Evolutionary conservation across 169 alveolate species (phyloP), one percentile per base, ranked within the genome.

Genomic region (Plasmodium sp.): DNA sequence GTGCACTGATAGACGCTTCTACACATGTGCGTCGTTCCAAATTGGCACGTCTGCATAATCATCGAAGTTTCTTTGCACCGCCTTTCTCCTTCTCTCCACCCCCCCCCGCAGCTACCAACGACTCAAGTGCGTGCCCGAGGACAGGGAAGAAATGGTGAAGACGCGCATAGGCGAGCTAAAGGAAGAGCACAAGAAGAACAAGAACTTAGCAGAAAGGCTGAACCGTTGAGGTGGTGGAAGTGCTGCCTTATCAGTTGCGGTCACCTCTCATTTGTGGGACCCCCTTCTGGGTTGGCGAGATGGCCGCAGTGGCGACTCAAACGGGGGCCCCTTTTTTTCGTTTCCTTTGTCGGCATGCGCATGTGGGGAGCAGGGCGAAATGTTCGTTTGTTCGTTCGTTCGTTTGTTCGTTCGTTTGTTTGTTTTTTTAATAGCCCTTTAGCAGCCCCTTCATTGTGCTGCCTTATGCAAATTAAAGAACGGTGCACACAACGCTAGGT

Each of bases 101-200:
- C 5, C 48, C 22, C 45, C 3, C 14, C 33, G 43, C 81, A 96
- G 97, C 93, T 96, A 96, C 84, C 95, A 80, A 22, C 43, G 95
- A n/a, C 56, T 96, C 93, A 95, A 92, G 43, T 73, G 94, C 33
- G 83, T 96, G 31, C 94, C 96, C 71, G 84, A 48, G 18, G 96
- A 90, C 51, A 92, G 97, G 39, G 97, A 96, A 58, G 33, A 36
- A 51, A 95, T 96, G 10, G 86, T 96, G 58, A 58, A 84, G 82
- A 82, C 56, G 34, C 84, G 97, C 77, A 54, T 96, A 43, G 79
- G 90, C 93, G 95, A 96, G 71, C 58, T 51, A 33, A 81, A 81
- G 45, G 31, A 12, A n/a, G 81, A 43, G 22, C 90, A 84, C 80
- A 84, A 82, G 80, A 45, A 73, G 41, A 83, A 62, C 31, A 75